Conservation (phyloP, 164 flowering plant species). For the Berberis vulgaris region DNA sequence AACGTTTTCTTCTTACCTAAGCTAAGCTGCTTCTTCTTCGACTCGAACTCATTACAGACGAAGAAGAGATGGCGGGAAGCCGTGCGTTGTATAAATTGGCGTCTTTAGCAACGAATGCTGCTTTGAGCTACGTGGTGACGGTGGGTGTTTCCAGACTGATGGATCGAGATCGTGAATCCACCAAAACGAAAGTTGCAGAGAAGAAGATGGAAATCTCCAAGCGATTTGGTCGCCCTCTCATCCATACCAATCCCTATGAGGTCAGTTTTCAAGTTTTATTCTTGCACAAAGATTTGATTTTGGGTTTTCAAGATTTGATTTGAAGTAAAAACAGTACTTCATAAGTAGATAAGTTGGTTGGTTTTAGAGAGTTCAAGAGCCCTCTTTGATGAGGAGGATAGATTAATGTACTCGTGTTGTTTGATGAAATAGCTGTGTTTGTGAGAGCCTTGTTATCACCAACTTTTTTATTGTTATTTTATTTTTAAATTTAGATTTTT, state of each 20-base stretch:
- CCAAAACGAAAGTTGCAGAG: conserved; percentile 61
- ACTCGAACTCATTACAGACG: no score
- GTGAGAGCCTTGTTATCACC: no score
- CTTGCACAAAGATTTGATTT: not conserved
- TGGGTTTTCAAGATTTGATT: not conserved
- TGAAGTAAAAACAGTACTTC: not conserved
- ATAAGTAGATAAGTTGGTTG: not conserved
- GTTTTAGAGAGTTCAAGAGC: no score
- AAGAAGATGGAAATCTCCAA: conserved; percentile 83
- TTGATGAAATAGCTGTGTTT: no score
- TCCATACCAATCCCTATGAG: conserved; percentile 86
- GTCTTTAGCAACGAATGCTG: conserved; percentile 85
- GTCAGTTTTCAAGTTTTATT: conserved; percentile 9
- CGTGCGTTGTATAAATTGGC: conserved; percentile 55
- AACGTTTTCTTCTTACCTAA: not conserved
- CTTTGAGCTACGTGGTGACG: conserved; percentile 69
- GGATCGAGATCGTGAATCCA: conserved; percentile 86
- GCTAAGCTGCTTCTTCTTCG: no score
- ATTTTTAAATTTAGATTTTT: no score
- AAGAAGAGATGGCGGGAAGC: conserved; percentile 15
- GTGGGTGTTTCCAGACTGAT: conserved; percentile 71
- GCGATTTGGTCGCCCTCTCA: conserved; percentile 82
- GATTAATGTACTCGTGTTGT: no score
- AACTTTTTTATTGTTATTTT: no score
- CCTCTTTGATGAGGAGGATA: no score